Evolutionary conservation across 23 red algal species (phyloP).

Genomic region (Cyanidiococcus yangmingshanensis): DNA sequence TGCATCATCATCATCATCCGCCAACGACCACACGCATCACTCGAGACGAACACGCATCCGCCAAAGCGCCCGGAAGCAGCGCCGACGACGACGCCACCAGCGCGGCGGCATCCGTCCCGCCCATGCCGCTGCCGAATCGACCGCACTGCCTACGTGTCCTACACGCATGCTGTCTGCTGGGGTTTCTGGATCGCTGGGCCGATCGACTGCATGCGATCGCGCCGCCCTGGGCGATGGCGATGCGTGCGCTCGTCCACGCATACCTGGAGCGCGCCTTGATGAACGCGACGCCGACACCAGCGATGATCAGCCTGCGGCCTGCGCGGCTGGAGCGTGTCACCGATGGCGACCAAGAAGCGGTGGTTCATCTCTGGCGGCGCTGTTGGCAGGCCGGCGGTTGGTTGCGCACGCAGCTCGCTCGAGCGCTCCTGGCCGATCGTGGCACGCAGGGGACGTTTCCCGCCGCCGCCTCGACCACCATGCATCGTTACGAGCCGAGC

Average conservation of each 20-base stretch:
- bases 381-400: neutral
- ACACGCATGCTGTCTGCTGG: neutral
- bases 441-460: neutral
- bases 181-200: neutral
- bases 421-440: neutral
- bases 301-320: neutral
- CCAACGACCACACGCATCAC: neutral
- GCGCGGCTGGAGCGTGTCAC: neutral
- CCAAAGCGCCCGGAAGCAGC: neutral
- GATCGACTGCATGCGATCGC: neutral
- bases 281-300: neutral
- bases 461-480: neutral
- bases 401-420: neutral
- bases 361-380: neutral
- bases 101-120: neutral
- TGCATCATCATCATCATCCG: too few relatives aligned
- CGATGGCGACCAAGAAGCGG: neutral
- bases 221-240: neutral
- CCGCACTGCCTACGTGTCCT: neutral
- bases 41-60: neutral
- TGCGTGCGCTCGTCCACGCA: neutral
- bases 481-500: neutral
- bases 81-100: neutral
- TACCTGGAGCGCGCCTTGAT: neutral
- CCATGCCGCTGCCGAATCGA: neutral